phyloP scores from a whole-genome alignment of 1,284 basidiomycete species.

The Uromyces viciae-fabae region DNA sequence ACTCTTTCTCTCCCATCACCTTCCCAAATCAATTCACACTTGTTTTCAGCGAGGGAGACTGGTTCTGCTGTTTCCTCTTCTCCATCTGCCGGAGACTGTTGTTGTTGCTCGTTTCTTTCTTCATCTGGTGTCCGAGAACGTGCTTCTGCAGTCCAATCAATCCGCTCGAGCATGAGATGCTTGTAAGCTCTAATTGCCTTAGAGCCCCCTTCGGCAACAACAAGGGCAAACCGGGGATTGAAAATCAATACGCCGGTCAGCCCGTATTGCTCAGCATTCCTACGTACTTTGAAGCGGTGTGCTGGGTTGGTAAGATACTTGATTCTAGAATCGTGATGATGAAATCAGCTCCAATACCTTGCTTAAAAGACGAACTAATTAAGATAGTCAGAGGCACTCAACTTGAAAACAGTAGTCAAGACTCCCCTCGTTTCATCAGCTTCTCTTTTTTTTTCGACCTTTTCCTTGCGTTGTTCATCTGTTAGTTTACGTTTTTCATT shows the following conservation, averaged over 20 bases:
- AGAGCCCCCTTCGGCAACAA: conserved; percentile 86
- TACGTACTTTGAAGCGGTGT: conserved; percentile 92
- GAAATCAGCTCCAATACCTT: background rate
- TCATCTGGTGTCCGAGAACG: conserved; percentile 68
- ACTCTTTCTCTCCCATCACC: conserved; percentile 77
- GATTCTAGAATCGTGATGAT: conserved; percentile 61
- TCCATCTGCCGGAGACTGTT: conserved; percentile 54
- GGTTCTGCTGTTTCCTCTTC: conserved; percentile 60
- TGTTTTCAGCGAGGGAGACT: conserved; percentile 72
- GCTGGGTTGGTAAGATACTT: conserved; percentile 83
- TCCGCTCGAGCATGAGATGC: conserved; percentile 77
- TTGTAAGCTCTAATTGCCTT: conserved; percentile 86
- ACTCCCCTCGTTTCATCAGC: conserved; percentile 86
- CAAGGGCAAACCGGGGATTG: conserved; percentile 78
- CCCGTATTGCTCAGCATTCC: conserved; percentile 86
- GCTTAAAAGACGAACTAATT: background rate
- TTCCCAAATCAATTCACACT: conserved; percentile 88
- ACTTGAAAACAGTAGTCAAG: conserved; percentile 84
- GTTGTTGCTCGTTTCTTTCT: conserved; percentile 43
- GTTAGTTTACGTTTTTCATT: conserved; percentile 87
- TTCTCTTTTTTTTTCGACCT: conserved; percentile 73
- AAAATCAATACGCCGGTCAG: conserved; percentile 85
- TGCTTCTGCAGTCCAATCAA: conserved; percentile 90
- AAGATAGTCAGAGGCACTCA: conserved; percentile 54
- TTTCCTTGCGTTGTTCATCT: conserved; percentile 80